A percentile compares a stretch with the other conserved stretches of the same genome.
Conservation (phyloP, 495 filamentous ascomycete species). For the Aspergillus asperescens region DNA sequence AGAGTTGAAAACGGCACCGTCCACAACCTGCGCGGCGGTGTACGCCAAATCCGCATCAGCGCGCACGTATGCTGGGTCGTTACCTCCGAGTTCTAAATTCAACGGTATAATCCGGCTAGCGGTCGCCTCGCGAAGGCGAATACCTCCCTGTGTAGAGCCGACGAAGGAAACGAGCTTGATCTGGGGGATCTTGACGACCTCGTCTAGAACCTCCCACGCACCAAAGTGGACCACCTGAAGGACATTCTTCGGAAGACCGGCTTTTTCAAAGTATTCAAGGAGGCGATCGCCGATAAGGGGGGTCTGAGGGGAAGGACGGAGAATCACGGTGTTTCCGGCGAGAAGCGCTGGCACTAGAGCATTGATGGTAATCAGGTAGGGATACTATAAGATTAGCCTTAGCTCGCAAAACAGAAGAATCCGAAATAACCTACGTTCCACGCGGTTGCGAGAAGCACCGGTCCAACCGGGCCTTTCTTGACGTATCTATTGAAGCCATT, state of each 20-base stretch:
- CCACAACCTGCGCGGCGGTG: slow-evolving; percentile 89
- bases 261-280: slow-evolving; percentile 67
- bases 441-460: slow-evolving; percentile 79
- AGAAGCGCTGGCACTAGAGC: slow-evolving; percentile 83
- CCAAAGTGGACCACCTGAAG: slow-evolving; percentile 88
- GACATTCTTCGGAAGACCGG: slow-evolving; percentile 73
- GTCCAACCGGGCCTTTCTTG: slow-evolving; percentile 77
- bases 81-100: slow-evolving; percentile 86
- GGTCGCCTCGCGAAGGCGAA: slow-evolving; percentile 76
- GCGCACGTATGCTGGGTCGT: slow-evolving; percentile 87
- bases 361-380: slow-evolving; percentile 88
- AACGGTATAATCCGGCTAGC: slow-evolving; percentile 74
- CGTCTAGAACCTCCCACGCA: slow-evolving; percentile 63
- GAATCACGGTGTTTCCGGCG: slow-evolving; percentile 80
- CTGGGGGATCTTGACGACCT: slow-evolving; percentile 66
- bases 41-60: slow-evolving; percentile 80
- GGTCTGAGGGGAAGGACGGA: slow-evolving; percentile 92
- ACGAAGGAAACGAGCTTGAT: slow-evolving; percentile 83
- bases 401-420: not conserved
- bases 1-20: slow-evolving; percentile 93
- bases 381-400: slow-evolving; percentile 59
- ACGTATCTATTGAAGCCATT: slow-evolving; percentile 85
- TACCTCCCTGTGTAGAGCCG: slow-evolving; percentile 79
- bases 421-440: slow-evolving; percentile 73
- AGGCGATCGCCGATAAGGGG: slow-evolving; percentile 82